Base-by-base conservation (phyloP, 208 protist genomes). In the Crithidia sp. region DNA sequence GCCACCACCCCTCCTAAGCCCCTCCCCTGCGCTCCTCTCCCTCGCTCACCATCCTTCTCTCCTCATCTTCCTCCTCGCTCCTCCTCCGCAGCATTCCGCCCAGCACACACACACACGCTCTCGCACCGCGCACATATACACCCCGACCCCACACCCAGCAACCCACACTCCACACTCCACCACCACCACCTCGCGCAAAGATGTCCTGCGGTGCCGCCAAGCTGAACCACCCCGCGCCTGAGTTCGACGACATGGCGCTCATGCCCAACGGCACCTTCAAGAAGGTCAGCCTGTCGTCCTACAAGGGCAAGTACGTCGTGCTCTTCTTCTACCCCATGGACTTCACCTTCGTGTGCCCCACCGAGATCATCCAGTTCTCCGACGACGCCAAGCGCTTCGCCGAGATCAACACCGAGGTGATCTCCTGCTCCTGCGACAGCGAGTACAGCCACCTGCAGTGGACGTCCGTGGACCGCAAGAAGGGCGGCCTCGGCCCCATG, bases 261-360 rank as follows among this genome's bases (percentile, higher is more conserved):
- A 86, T 98, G 80, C 89, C 91, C 56, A 88, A 98, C 66, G 97
- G 97, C 82, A 91, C 91, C 77, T 98, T 99, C 89, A 96, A 98
- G 84, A 93, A 91, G 54, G 56, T 99, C 65, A 92, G 72, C 44
- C 88, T 98, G 16, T 59, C 71, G 17, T 89, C 95, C 62, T 98
- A 95, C 94, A 94, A 91, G 81, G 97, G 97, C 74, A 98, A 97
- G 82, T 99, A 93, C 79, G 74, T 98, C 37, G 94, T 99, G 52
- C 90, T 99, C 44, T 98, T 99, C 92, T 99, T 99, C 89, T 98
- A 98, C 82, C 97, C 97, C 39, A 71, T 98, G 39, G 97, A 99
- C 85, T 99, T 98, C 88, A 98, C 96, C 71, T 99, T 99, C 76
- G 97, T 99, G 71, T 99, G 98, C 89, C 98, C 98, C 45, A 99